These are phyloP conservation scores for Apiospora hydei DNA, from an alignment of 2,329 filamentous ascomycete species.

Conservation along the genomic window DNA sequence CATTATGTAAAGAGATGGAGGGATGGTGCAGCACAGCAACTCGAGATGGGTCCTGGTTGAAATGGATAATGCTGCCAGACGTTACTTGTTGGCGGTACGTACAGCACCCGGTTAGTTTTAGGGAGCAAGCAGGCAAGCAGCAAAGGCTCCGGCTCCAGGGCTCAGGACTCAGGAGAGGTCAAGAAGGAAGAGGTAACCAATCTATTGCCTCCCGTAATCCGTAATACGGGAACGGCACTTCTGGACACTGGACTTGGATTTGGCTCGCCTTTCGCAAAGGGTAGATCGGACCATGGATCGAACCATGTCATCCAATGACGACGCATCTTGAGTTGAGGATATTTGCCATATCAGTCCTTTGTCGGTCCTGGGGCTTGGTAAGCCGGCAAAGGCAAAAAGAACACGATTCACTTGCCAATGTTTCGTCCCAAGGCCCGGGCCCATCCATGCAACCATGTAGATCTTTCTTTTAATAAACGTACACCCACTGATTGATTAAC, in stretches of 20 bases:
- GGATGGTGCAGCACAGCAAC: neutral
- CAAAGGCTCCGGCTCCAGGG: neutral
- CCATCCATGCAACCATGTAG: neutral
- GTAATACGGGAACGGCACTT: neutral
- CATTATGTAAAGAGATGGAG: conserved; percentile 6
- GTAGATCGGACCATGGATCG: conserved; percentile 29
- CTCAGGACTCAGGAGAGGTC: neutral
- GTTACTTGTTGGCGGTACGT: neutral
- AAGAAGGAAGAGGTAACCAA: neutral
- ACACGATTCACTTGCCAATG: conserved; percentile 27
- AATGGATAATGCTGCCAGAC: neutral
- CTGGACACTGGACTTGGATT: neutral
- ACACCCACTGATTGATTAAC: neutral
- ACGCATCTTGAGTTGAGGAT: neutral
- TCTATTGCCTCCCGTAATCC: conserved; percentile 10
- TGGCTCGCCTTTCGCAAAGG: conserved; percentile 1
- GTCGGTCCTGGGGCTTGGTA: conserved; percentile 21
- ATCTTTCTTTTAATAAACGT: conserved; percentile 20
- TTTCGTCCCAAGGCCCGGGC: neutral
- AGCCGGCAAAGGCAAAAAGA: conserved; percentile 25
- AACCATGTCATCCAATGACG: conserved; percentile 29
- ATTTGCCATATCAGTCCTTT: conserved; percentile 21
- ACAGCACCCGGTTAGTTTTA: neutral
- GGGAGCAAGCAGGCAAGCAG: neutral
- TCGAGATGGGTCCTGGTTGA: neutral